Conservation (phyloP, 768 basidiomycete genomes). For the Tephrocybe rancida region DNA sequence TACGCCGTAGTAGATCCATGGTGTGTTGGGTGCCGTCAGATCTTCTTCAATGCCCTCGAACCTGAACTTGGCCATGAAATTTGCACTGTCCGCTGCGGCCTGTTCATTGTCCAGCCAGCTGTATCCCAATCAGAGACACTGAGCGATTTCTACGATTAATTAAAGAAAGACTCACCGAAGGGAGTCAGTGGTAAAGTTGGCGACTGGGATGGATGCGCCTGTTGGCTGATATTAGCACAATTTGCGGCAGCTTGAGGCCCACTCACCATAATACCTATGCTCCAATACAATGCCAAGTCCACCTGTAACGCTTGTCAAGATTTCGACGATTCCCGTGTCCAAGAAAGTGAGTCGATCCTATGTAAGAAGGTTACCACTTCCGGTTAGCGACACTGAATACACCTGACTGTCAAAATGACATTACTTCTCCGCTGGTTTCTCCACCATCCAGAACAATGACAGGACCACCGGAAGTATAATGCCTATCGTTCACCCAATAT, state of each 20-base stretch:
- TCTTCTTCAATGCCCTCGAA: conserved; percentile 73
- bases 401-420: conserved; percentile 19
- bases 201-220: conserved; percentile 78
- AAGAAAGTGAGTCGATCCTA: conserved; percentile 59
- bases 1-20: conserved; percentile 96
- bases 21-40: conserved; percentile 69
- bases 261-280: conserved; percentile 84
- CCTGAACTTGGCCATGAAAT: conserved; percentile 84
- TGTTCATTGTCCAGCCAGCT: conserved; percentile 93
- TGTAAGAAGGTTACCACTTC: neutral
- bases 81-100: conserved; percentile 87
- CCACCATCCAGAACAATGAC: conserved; percentile 93
- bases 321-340: conserved; percentile 85
- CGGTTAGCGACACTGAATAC: neutral
- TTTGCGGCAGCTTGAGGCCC: conserved; percentile 6
- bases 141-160: neutral
- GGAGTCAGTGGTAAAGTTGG: conserved; percentile 79
- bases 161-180: conserved; percentile 52
- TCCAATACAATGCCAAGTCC: conserved; percentile 92
- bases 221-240: conserved; percentile 14
- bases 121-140: conserved; percentile 8
- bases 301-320: conserved; percentile 80
- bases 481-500: conserved; percentile 88
- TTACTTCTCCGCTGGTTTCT: conserved; percentile 83
- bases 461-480: conserved; percentile 78